Evolutionary conservation across 305 asterid genomes (phyloP).

Genomic region (Rubia balearica): DNA sequence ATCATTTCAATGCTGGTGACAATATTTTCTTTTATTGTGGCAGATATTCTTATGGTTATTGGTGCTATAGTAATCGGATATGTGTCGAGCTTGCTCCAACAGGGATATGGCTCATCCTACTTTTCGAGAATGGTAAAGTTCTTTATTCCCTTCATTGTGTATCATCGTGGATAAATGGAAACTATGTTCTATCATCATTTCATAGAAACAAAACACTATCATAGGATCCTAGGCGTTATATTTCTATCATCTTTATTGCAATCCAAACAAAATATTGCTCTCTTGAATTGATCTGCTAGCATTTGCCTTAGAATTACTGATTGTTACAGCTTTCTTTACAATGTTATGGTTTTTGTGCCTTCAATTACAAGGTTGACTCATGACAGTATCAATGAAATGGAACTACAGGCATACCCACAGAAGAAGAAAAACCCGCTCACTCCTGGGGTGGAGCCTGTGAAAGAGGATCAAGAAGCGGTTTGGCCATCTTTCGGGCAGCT

Average conservation of each 20-base stretch:
- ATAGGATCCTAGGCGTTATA: not conserved
- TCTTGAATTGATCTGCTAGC: too few relatives aligned
- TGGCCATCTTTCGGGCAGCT: constrained; percentile 94
- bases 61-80: constrained; percentile 83
- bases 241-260: not conserved
- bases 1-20: too few relatives aligned
- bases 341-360: not conserved
- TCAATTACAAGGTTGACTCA: not conserved
- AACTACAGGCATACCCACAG: constrained; percentile 32
- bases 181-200: not conserved
- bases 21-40: constrained; percentile 24
- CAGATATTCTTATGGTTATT: constrained; percentile 84
- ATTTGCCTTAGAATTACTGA: not conserved
- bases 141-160: constrained; percentile 13
- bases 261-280: not conserved
- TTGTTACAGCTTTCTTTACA: not conserved
- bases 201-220: not conserved
- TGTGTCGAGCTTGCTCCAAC: constrained; percentile 63
- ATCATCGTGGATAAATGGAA: not conserved
- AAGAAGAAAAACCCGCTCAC: constrained; percentile 36
- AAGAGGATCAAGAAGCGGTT: constrained; percentile 61
- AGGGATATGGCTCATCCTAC: constrained; percentile 71
- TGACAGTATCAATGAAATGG: constrained; percentile 24
- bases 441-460: constrained; percentile 32
- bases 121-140: constrained; percentile 45